Evolutionary conservation across 305 asterid genomes (phyloP).

Genomic region (Vinca major): DNA sequence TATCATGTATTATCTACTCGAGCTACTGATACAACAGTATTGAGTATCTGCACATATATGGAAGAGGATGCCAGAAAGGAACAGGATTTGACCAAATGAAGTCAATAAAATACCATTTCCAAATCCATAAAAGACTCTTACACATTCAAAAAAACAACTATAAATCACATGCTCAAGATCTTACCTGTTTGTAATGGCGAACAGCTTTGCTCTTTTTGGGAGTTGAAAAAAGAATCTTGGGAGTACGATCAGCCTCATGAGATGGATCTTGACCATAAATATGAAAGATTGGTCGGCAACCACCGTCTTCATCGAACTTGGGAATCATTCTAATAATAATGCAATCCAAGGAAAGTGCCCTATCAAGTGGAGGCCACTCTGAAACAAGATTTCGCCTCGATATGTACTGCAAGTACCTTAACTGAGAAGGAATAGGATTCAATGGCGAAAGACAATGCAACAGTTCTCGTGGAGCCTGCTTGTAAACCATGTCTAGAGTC

Average conservation of each 20-base stretch:
- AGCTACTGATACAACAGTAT: background rate
- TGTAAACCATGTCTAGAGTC: conserved; percentile 88
- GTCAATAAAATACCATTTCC: background rate
- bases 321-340: conserved; percentile 81
- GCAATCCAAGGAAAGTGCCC: conserved; percentile 84
- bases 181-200: conserved; percentile 85
- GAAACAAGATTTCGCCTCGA: conserved; percentile 80
- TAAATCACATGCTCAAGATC: conserved; percentile 14
- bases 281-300: conserved; percentile 83
- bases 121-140: background rate
- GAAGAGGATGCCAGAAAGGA: background rate
- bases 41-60: background rate
- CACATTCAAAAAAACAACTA: background rate
- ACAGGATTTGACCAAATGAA: background rate
- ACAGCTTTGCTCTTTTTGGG: conserved; percentile 60
- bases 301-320: conserved; percentile 76
- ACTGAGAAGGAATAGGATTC: conserved; percentile 89
- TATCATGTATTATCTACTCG: background rate
- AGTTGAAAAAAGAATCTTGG: conserved; percentile 74
- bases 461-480: conserved; percentile 90
- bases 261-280: conserved; percentile 76
- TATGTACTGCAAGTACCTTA: conserved; percentile 82
- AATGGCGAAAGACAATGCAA: conserved; percentile 67
- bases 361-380: conserved; percentile 90
- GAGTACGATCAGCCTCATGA: conserved; percentile 53